These are phyloP conservation scores for Copromyces sp. DNA, from an alignment of 495 filamentous ascomycete genomes.

Conservation along the genomic window DNA sequence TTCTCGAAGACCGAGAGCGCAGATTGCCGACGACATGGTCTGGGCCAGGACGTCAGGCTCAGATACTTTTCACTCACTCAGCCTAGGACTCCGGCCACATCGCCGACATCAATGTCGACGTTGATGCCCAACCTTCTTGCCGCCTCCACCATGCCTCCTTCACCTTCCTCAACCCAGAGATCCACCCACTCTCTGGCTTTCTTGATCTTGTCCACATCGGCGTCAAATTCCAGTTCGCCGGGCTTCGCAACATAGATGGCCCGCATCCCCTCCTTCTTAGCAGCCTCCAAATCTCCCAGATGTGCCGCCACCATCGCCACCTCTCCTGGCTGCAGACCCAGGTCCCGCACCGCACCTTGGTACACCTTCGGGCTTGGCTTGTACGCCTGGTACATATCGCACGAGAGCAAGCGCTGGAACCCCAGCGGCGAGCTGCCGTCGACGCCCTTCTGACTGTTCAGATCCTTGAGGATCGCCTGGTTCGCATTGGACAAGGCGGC, in stretches of 20 bases:
- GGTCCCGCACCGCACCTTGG: conserved; percentile 48
- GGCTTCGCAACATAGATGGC: conserved; percentile 68
- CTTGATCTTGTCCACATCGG: conserved; percentile 40
- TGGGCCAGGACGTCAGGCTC: not conserved
- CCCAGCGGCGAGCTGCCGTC: conserved; percentile 28
- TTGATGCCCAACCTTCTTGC: conserved; percentile 34
- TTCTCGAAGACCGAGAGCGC: not conserved
- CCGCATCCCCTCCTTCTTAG: conserved; percentile 50
- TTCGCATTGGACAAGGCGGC: conserved; percentile 71
- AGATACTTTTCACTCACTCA: not conserved
- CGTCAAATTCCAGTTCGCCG: conserved; percentile 51
- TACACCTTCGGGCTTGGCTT: conserved; percentile 65
- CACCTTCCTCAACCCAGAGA: conserved; percentile 43
- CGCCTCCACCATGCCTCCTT: conserved; percentile 46
- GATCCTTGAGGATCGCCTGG: conserved; percentile 51
- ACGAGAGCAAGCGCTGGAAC: conserved; percentile 51
- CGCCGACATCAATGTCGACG: not conserved
- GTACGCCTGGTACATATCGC: conserved; percentile 65
- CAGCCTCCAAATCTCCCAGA: conserved; percentile 55
- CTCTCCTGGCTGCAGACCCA: conserved; percentile 48
- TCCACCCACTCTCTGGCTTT: conserved; percentile 53
- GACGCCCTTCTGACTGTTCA: conserved; percentile 38
- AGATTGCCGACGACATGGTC: not conserved
- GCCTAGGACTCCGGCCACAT: not conserved
- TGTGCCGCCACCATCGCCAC: conserved; percentile 77